These are phyloP conservation scores for Lactarius pseudohatsudake DNA, from an alignment of 768 basidiomycete genomes.

Conservation along the genomic window DNA sequence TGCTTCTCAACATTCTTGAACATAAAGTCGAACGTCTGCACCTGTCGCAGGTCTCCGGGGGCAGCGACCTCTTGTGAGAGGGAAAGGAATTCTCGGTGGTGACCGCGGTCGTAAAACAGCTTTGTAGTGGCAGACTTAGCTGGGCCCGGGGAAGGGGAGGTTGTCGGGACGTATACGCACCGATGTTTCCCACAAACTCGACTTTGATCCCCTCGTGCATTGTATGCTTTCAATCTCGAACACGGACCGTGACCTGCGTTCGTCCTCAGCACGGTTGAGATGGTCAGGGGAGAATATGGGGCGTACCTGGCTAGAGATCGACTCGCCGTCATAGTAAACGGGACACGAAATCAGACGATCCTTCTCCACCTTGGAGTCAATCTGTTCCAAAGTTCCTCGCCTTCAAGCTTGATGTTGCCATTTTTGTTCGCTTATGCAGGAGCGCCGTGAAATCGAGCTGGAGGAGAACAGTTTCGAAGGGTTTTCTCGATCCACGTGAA, in stretches of 20 bases:
- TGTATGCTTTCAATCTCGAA: conserved; percentile 89
- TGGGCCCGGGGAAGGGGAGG: too few species aligned
- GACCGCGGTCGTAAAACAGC: too few species aligned
- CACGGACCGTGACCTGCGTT: conserved; percentile 73
- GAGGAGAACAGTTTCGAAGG: conserved; percentile 42
- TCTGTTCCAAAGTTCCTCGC: conserved; percentile 68
- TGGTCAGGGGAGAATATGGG: neutral
- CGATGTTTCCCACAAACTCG: conserved; percentile 95
- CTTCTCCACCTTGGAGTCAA: conserved; percentile 88
- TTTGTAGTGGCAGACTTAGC: too few species aligned
- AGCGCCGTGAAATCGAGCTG: conserved; percentile 46
- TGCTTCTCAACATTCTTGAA: too few species aligned
- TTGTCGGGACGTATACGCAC: conserved; percentile 48
- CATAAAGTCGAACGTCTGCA: too few species aligned
- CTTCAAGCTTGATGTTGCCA: conserved; percentile 55
- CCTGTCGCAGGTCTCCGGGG: too few species aligned
- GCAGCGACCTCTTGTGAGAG: too few species aligned
- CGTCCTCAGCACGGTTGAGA: neutral
- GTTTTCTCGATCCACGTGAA: neutral
- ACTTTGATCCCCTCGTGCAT: conserved; percentile 95
- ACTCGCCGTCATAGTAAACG: conserved; percentile 29
- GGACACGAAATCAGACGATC: conserved; percentile 84
- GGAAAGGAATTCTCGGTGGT: too few species aligned
- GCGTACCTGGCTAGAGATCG: conserved; percentile 74
- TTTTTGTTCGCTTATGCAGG: conserved; percentile 50